Evolutionary conservation across 139 green algal species (phyloP).

Genomic region (Zygnema cylindricum): DNA sequence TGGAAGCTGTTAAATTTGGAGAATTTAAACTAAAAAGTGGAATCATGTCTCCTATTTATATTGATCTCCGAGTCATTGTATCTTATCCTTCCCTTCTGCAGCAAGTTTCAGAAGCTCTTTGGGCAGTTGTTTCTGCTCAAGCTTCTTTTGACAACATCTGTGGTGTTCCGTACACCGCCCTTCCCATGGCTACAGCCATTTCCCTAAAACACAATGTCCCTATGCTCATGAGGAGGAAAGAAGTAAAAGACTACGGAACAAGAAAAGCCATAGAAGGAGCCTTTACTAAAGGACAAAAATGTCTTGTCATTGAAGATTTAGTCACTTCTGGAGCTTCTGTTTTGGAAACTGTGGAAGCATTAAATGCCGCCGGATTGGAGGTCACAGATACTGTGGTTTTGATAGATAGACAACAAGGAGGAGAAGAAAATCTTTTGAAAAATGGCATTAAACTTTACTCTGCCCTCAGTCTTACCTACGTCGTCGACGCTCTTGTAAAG

Average conservation of each 20-base stretch:
- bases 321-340: constrained; percentile 94
- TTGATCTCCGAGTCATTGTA: constrained; percentile 98
- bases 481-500: constrained; percentile 63
- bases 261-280: constrained; percentile 96
- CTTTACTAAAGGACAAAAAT: constrained; percentile 85
- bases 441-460: constrained; percentile 84
- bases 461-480: constrained; percentile 74
- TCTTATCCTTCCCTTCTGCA: constrained; percentile 94
- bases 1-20: constrained; percentile 97
- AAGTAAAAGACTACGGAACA: constrained; percentile 98
- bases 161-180: constrained; percentile 97
- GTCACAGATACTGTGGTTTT: constrained; percentile 94
- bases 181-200: constrained; percentile 98
- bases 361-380: constrained; percentile 75
- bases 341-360: constrained; percentile 93
- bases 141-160: constrained; percentile 94
- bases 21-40: constrained; percentile 98
- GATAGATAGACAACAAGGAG: constrained; percentile 98
- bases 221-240: constrained; percentile 94
- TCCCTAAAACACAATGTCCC: constrained; percentile 80
- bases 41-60: constrained; percentile 94
- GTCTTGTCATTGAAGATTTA: constrained; percentile 98
- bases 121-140: constrained; percentile 67
- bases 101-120: constrained; percentile 91
- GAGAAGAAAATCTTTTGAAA: constrained; percentile 74